These are phyloP conservation scores for Sugiyamaella japonica DNA, from an alignment of 1,139 yeast genomes.

Conservation along the genomic window DNA sequence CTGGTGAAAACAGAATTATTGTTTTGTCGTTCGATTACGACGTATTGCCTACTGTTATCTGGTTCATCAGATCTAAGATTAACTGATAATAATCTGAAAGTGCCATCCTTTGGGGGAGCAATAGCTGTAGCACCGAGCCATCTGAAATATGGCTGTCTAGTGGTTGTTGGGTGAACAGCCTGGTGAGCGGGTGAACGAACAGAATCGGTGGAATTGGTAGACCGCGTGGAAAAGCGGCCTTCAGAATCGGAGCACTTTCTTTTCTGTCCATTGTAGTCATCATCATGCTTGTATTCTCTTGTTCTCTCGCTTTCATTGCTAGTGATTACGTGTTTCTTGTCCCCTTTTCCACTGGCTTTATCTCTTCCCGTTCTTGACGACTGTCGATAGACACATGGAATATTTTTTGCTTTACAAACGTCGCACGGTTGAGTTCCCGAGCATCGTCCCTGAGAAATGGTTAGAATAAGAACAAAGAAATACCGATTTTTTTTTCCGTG, in stretches of 20 bases:
- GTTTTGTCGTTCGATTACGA: conserved; percentile 14
- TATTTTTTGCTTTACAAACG: conserved; percentile 22
- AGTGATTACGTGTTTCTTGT: background rate
- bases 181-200: background rate
- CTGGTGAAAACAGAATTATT: background rate
- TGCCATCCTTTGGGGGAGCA: conserved; percentile 35
- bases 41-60: conserved; percentile 13
- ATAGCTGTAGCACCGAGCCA: conserved; percentile 38
- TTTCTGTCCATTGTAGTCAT: background rate
- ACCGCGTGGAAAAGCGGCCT: background rate
- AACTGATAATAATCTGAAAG: conserved; percentile 33
- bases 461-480: conserved; percentile 4
- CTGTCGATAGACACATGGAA: conserved; percentile 25
- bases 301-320: background rate
- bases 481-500: background rate
- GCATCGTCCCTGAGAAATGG: conserved; percentile 23
- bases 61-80: conserved; percentile 25
- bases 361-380: conserved; percentile 3
- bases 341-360: conserved; percentile 7
- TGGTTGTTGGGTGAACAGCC: conserved; percentile 10
- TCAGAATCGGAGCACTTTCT: background rate
- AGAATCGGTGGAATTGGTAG: background rate
- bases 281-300: background rate
- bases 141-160: conserved; percentile 35
- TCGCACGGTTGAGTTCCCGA: conserved; percentile 27